Base-by-base conservation (phyloP, 2,329 filamentous ascomycete genomes). In the Lizonia empirigonia region DNA sequence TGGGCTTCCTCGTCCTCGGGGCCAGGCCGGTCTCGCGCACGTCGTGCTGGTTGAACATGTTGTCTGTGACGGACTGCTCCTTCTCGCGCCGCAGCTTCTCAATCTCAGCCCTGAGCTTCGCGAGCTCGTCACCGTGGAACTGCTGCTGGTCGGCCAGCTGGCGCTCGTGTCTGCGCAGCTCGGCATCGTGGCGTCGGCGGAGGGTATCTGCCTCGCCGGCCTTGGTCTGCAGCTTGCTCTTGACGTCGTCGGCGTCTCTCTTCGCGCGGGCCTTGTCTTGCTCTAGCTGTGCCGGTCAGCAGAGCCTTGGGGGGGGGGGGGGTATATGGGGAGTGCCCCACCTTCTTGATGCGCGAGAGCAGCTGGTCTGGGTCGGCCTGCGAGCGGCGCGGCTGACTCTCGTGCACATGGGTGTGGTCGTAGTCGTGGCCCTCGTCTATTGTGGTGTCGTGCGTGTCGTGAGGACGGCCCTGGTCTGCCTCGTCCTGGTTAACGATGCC, bases 161-260 rank as follows among this genome's bases (percentile, higher is more conserved):
- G 19, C 81, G 79, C 40, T 89, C 84, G 63, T 87, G 83, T 37
- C 85, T 81, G 42, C 83, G 82, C 13, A 79, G 77, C 0, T 80
- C 76, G 62, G 84, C 87, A 40, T 86, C 82, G 32, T 85, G 80
- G 53, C 89, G 90, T 53, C 83, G 82, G 26, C 90, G 84, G n/a
- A 92, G 79, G 53, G 92, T 91, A 41, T 87, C 81, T 22, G 85
- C 85, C 68, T 92, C 89, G 40, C 90, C 90, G 15, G 83, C 78
- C 60, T 89, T 88, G 34, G 73, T 74, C 47, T 78, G 70, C 53
- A 78, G 73, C 26, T 71, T 64, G 26, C 65, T 63, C 44, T 69
- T 68, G 30, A 79, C 61, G 26, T 56, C 42, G 9, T 56, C 33
- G 50, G 58, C 55, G 36, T 60, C 54, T n/a, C 53, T 40, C 52